These are phyloP conservation scores for Scenedesmus sp. DNA, from an alignment of 163 green algal genomes.

Conservation along the genomic window DNA sequence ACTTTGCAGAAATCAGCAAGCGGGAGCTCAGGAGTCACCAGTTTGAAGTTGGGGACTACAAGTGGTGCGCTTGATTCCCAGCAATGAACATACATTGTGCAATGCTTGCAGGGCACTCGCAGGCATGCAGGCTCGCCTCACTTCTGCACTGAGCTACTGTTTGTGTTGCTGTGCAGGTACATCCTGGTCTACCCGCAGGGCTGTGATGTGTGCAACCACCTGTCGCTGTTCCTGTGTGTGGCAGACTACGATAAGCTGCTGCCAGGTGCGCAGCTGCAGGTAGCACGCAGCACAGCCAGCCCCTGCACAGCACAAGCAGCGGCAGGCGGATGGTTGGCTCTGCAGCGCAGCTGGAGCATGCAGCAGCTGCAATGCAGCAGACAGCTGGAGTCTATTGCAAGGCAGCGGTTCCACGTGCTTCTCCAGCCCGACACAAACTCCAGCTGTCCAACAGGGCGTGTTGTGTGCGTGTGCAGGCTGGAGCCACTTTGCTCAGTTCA, in stretches of 20 bases:
- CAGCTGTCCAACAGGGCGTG: neutral
- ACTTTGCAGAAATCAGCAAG: constrained; percentile 96
- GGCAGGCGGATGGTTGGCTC: neutral
- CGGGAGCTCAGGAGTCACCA: constrained; percentile 93
- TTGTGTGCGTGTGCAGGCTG: constrained; percentile 75
- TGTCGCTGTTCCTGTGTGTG: constrained; percentile 98
- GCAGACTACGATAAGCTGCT: constrained; percentile 99
- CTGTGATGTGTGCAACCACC: constrained; percentile 99
- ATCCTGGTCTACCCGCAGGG: constrained; percentile 93
- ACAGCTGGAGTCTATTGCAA: neutral
- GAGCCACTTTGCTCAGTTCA: constrained; percentile 98
- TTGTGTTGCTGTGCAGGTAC: constrained; percentile 14
- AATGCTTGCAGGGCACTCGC: neutral
- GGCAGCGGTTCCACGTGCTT: neutral
- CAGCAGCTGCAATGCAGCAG: neutral
- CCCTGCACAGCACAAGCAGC: constrained; percentile 3
- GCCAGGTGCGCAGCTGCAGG: constrained; percentile 75
- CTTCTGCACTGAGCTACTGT: neutral
- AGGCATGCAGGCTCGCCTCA: neutral
- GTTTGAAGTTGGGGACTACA: constrained; percentile 96
- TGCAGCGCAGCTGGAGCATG: neutral
- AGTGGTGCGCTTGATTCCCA: constrained; percentile 79
- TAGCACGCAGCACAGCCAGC: neutral
- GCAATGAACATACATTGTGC: neutral
- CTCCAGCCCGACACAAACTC: neutral